Evolutionary conservation across 495 filamentous ascomycete genomes (phyloP).

Genomic region (Hypomontagnella submonticulosa): DNA sequence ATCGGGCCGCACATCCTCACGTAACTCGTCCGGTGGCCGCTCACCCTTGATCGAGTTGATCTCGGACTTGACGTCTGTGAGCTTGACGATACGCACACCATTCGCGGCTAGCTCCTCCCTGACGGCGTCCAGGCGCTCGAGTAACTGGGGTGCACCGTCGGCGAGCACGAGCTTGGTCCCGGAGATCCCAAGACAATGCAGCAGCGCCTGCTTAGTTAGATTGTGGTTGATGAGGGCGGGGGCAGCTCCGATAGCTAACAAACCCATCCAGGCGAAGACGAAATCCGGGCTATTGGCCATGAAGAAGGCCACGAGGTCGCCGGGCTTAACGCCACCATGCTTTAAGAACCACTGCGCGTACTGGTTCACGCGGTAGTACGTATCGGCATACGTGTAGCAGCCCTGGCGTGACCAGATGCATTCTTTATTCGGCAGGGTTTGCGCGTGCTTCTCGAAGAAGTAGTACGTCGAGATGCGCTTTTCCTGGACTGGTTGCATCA

Average conservation of each 20-base stretch:
- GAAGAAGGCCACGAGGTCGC: constrained; percentile 76
- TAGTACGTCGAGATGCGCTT: constrained; percentile 71
- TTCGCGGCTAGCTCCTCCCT: constrained; percentile 58
- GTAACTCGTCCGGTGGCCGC: constrained; percentile 61
- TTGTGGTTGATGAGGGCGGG: constrained; percentile 83
- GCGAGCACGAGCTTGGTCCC: constrained; percentile 70
- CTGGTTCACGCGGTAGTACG: constrained; percentile 65
- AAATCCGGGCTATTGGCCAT: constrained; percentile 77
- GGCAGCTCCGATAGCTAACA: constrained; percentile 72
- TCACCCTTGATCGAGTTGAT: constrained; percentile 61
- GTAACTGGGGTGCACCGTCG: constrained; percentile 68
- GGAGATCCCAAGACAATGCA: constrained; percentile 75
- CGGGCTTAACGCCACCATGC: constrained; percentile 66
- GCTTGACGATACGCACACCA: constrained; percentile 63
- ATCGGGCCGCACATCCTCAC: constrained; percentile 57
- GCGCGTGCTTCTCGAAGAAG: constrained; percentile 67
- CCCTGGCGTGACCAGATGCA: constrained; percentile 75
- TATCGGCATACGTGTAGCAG: constrained; percentile 71
- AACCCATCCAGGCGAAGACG: constrained; percentile 69
- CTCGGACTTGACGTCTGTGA: constrained; percentile 59
- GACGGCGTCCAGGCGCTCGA: constrained; percentile 65
- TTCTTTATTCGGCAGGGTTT: constrained; percentile 58
- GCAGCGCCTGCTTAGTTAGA: constrained; percentile 69
- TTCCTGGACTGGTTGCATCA: constrained; percentile 52
- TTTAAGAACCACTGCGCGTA: constrained; percentile 73